Evolutionary conservation across 2,329 filamentous ascomycete genomes (phyloP), one percentile per base, ranked within the genome.

Genomic region (Cercospora citrullina): DNA sequence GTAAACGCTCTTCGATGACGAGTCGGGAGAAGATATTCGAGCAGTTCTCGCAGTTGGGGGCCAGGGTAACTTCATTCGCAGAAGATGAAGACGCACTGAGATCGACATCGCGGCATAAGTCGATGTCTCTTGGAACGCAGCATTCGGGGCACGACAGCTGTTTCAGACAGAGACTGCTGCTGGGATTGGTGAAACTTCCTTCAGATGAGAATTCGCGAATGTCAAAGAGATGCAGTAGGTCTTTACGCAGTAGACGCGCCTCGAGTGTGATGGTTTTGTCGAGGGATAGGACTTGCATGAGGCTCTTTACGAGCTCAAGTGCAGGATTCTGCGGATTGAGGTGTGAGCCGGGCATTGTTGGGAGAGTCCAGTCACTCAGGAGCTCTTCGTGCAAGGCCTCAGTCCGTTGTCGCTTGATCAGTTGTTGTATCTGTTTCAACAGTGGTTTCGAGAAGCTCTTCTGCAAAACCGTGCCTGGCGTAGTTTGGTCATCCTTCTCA

Each of bases 231-330:
- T 90, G 87, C 0, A 99, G 87, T 0, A 99, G 84, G 68, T 98
- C 94, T 74, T 96, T 96, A 63, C 96, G 89, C 0, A 99, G 85
- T 1, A 96, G 84, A 5, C 95, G 89, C 2, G 93, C 93, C 80
- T 98, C 94, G 59, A 96, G 87, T 0, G 89, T 90, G 74, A 96
- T 95, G 73, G 92, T 92, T 79, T 94, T 95, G 81, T 97, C 95
- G 0, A 99, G 87, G 36, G 89, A 91, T 5, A 99, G 84, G 9
- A 99, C 91, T 78, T 98, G 94, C 89, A 96, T 96, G 53, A 99
- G 86, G 18, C 87, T 88, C 80, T 98, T 99, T 74, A 97, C 93
- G 3, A 99, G 87, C 79, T 98, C 94, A 0, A 99, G 86, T 0
- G 93, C 89, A 0, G 94, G 91, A 75, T 95, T 94, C 67, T 84